A percentile compares a stretch with the other conserved stretches of the same genome.
Conservation (phyloP, 2,329 filamentous ascomycete species). For the Stylonectria norvegica region DNA sequence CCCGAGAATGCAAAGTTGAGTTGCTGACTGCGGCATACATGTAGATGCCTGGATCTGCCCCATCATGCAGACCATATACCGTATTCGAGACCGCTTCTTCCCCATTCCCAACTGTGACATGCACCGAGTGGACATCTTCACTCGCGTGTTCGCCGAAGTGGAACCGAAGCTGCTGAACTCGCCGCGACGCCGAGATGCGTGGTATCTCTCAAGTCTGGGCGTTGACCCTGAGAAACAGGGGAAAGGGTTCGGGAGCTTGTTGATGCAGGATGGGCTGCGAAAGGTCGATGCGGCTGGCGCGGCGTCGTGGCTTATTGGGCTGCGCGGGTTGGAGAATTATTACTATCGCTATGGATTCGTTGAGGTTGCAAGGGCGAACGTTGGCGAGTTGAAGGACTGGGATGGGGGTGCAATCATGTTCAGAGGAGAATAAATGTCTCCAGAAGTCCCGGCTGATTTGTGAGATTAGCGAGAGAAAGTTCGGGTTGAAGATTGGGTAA, state of each 20-base stretch:
- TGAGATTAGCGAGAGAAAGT: too few relatives aligned
- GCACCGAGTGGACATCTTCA: constrained; percentile 20
- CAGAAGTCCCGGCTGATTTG: too few relatives aligned
- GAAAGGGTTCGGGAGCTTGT: constrained; percentile 29
- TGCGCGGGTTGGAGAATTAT: constrained; percentile 30
- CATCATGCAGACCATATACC: constrained; percentile 23
- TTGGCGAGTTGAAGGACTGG: constrained; percentile 35
- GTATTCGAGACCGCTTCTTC: constrained; percentile 24
- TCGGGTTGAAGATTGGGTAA: too few relatives aligned
- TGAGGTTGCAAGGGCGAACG: constrained; percentile 34
- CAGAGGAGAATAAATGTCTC: constrained; percentile 31
- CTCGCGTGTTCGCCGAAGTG: constrained; percentile 24
- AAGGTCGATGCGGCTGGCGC: constrained; percentile 28
- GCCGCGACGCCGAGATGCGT: constrained; percentile 29
- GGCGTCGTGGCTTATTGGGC: constrained; percentile 32
- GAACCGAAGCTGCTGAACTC: constrained; percentile 27
- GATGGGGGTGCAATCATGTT: constrained; percentile 38
- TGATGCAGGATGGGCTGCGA: constrained; percentile 30
- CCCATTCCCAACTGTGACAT: constrained; percentile 22
- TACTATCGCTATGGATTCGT: constrained; percentile 34
- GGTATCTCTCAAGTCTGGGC: constrained; percentile 36
- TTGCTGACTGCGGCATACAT: constrained; percentile 1
- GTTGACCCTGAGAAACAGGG: constrained; percentile 32
- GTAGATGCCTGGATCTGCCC: constrained; percentile 32
- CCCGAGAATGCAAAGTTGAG: background rate